Conservation (phyloP, 2,329 filamentous ascomycete genomes). For the Cadophora malorum region DNA sequence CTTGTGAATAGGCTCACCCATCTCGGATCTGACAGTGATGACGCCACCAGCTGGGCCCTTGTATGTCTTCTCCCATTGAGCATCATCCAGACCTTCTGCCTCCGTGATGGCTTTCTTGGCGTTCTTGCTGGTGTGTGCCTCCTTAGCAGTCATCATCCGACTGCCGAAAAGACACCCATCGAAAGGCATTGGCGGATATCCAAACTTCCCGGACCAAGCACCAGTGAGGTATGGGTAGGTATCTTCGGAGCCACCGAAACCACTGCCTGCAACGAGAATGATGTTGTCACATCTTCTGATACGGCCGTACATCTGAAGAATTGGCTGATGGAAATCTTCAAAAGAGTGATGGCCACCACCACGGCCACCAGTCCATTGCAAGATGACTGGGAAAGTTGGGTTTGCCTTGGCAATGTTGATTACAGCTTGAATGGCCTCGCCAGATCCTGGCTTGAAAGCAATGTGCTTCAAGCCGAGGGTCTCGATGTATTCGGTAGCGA, state of each 20-base stretch:
- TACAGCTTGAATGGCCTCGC: slow-evolving; percentile 85
- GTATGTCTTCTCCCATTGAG: slow-evolving; percentile 91
- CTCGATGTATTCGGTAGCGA: slow-evolving; percentile 91
- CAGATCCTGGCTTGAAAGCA: slow-evolving; percentile 89
- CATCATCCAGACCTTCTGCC: slow-evolving; percentile 81
- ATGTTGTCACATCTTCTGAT: slow-evolving; percentile 88
- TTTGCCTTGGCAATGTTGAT: slow-evolving; percentile 96
- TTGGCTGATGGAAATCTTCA: slow-evolving; percentile 93
- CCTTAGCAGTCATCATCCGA: slow-evolving; percentile 94
- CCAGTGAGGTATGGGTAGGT: slow-evolving; percentile 93
- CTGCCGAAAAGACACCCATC: slow-evolving; percentile 91
- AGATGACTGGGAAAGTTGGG: slow-evolving; percentile 86
- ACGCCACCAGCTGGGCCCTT: slow-evolving; percentile 90
- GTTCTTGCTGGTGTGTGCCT: slow-evolving; percentile 84
- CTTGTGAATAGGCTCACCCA: slow-evolving; percentile 99
- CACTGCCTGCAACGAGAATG: slow-evolving; percentile 87
- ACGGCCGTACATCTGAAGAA: slow-evolving; percentile 88
- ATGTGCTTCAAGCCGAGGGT: slow-evolving; percentile 94
- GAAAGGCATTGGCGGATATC: slow-evolving; percentile 92
- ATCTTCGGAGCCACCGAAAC: slow-evolving; percentile 88
- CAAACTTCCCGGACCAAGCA: slow-evolving; percentile 84
- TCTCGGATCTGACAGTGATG: slow-evolving; percentile 96
- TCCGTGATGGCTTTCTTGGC: slow-evolving; percentile 92
- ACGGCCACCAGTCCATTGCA: slow-evolving; percentile 95
- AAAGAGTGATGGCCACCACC: slow-evolving; percentile 94